Evolutionary conservation across 805 yeast genomes (phyloP).

Genomic region (Saccharomycopsis microspora): DNA sequence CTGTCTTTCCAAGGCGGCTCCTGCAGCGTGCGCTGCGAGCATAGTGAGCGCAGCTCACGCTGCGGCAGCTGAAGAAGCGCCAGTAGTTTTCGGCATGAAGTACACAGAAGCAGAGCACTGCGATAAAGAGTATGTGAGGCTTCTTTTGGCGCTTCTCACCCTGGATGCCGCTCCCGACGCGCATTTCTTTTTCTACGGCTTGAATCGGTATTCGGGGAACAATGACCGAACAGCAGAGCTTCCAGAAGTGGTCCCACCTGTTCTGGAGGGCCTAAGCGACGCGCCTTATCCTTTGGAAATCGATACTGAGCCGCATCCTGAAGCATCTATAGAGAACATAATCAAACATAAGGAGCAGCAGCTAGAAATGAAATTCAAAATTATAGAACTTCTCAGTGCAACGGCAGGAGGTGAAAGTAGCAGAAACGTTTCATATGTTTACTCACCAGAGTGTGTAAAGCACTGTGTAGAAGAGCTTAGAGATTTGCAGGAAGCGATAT

Average conservation of each 20-base stretch:
- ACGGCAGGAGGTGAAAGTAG: slow-evolving; percentile 19
- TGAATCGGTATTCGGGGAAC: slow-evolving; percentile 44
- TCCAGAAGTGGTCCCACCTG: slow-evolving; percentile 29
- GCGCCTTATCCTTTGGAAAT: slow-evolving; percentile 9
- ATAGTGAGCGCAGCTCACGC: slow-evolving; percentile 5
- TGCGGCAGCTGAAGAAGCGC: slow-evolving; percentile 17
- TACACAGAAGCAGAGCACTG: too few relatives aligned
- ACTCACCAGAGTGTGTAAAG: slow-evolving; percentile 8
- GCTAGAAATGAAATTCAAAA: slow-evolving; percentile 32
- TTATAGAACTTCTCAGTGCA: slow-evolving; percentile 39
- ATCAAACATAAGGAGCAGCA: slow-evolving; percentile 30
- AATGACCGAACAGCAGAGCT: slow-evolving; percentile 32
- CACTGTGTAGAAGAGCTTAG: slow-evolving; percentile 12
- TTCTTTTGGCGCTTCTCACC: slow-evolving; percentile 27
- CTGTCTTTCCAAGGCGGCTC: slow-evolving; percentile 10
- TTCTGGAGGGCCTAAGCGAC: slow-evolving; percentile 2
- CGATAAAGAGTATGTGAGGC: slow-evolving; percentile 18
- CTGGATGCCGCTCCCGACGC: slow-evolving; percentile 30
- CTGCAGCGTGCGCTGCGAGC: slow-evolving; percentile 9
- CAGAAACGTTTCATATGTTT: slow-evolving; percentile 2
- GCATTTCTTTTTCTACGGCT: slow-evolving; percentile 37
- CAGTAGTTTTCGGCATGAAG: slow-evolving; percentile 19
- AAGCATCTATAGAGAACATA: background rate
- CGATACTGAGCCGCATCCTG: background rate
- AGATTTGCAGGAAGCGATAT: slow-evolving; percentile 34